These are phyloP conservation scores for Cyclocybe aegerita DNA, from an alignment of 768 basidiomycete genomes.

Conservation along the genomic window DNA sequence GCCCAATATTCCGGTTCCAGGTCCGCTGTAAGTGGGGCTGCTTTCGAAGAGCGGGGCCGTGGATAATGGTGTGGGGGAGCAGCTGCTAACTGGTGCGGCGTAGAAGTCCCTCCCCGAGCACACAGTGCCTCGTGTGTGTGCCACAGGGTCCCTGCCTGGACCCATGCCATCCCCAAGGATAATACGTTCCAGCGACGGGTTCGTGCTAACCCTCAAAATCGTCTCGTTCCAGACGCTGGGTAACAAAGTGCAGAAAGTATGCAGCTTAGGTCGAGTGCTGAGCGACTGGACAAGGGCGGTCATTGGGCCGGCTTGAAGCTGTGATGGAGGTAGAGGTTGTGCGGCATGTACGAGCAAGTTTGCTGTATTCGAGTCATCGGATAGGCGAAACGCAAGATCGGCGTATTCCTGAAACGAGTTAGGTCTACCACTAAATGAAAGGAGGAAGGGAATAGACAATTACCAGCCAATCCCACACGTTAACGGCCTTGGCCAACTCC, in stretches of 20 bases:
- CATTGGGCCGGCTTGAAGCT: constrained; percentile 25
- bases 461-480: constrained; percentile 46
- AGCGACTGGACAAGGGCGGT: constrained; percentile 32
- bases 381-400: constrained; percentile 56
- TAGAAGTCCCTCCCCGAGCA: constrained; percentile 11
- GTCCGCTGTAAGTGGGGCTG: too few relatives aligned
- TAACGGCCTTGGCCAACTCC: constrained; percentile 44
- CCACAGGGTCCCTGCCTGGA: constrained; percentile 12
- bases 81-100: constrained; percentile 11
- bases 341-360: constrained; percentile 12
- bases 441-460: constrained; percentile 19
- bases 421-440: neutral
- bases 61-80: constrained; percentile 1
- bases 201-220: constrained; percentile 47
- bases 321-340: constrained; percentile 4
- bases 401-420: constrained; percentile 43
- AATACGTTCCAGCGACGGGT: constrained; percentile 49
- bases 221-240: constrained; percentile 60
- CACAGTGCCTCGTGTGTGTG: neutral
- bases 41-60: constrained; percentile 1
- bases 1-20: constrained; percentile 32
- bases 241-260: constrained; percentile 49
- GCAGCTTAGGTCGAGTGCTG: constrained; percentile 41
- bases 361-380: constrained; percentile 35
- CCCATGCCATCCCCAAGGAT: constrained; percentile 27